Conservation (phyloP, 768 basidiomycete genomes). For the Neoboletus magnificus region DNA sequence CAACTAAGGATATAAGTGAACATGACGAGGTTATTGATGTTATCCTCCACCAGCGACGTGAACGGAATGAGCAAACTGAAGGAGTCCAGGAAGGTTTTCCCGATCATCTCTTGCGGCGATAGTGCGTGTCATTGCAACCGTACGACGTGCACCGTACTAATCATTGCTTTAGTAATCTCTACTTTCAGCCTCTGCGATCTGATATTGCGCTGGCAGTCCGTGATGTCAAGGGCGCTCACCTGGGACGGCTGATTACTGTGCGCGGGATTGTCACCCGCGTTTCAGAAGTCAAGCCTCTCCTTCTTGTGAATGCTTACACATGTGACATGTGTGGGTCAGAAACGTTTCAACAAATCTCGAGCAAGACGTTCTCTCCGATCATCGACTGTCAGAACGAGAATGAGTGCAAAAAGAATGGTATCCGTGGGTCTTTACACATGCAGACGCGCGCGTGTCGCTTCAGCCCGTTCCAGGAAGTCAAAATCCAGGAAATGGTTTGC, state of each 20-base stretch:
- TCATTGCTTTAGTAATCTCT: conserved; percentile 69
- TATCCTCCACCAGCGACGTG: conserved; percentile 88
- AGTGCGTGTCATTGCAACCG: conserved; percentile 57
- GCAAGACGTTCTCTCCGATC: conserved; percentile 88
- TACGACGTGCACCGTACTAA: background rate
- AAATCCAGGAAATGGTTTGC: conserved; percentile 96
- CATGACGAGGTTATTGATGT: conserved; percentile 96
- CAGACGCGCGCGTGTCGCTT: conserved; percentile 97
- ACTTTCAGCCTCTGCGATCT: conserved; percentile 83
- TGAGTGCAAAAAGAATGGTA: conserved; percentile 81
- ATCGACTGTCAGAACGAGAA: conserved; percentile 82
- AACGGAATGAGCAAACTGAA: conserved; percentile 81
- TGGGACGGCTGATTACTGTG: conserved; percentile 94
- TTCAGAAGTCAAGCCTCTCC: conserved; percentile 96
- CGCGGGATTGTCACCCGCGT: conserved; percentile 98
- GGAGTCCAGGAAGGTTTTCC: conserved; percentile 80
- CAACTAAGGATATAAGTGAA: conserved; percentile 86
- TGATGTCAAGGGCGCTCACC: conserved; percentile 77
- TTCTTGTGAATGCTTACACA: conserved; percentile 96
- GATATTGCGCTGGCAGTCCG: conserved; percentile 84
- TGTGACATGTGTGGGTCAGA: conserved; percentile 98
- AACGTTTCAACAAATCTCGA: conserved; percentile 95
- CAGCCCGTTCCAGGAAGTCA: conserved; percentile 96
- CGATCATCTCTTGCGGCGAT: conserved; percentile 86
- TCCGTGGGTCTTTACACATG: conserved; percentile 93